phyloP scores from a whole-genome alignment of 371 early-diverging fungal genomes.

The Blastocladiella emersonii region DNA sequence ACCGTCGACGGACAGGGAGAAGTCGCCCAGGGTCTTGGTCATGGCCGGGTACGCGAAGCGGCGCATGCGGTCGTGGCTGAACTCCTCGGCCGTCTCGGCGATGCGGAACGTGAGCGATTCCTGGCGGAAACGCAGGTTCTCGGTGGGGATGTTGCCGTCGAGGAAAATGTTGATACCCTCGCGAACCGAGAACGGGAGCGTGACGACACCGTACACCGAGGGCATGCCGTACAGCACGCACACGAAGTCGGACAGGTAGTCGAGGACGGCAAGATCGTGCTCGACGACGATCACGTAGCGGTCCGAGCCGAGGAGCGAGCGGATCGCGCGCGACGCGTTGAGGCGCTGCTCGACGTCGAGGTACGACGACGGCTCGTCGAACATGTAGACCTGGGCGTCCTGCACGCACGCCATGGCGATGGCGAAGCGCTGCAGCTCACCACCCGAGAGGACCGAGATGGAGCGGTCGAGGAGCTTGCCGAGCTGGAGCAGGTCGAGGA shows the following conservation, averaged over 20 bases:
- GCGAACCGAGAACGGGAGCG: slow-evolving; percentile 94
- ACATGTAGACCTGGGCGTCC: slow-evolving; percentile 90
- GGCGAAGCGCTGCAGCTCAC: slow-evolving; percentile 98
- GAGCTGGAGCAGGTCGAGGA: slow-evolving; percentile 64
- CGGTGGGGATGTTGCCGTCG: slow-evolving; percentile 97
- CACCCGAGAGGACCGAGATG: slow-evolving; percentile 91
- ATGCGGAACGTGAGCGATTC: slow-evolving; percentile 93
- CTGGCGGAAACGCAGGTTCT: slow-evolving; percentile 99
- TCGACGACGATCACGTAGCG: slow-evolving; percentile 97
- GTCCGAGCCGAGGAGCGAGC: slow-evolving; percentile 43
- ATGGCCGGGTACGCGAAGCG: slow-evolving; percentile 78
- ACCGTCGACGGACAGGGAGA: slow-evolving; percentile 64
- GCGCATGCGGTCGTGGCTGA: slow-evolving; percentile 38
- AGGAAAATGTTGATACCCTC: slow-evolving; percentile 99
- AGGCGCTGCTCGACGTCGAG: slow-evolving; percentile 99
- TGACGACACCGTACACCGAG: slow-evolving; percentile 98
- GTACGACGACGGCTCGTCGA: slow-evolving; percentile 99
- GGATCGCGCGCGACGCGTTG: slow-evolving; percentile 91
- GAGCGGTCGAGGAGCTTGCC: slow-evolving; percentile 77
- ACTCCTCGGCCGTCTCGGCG: slow-evolving; percentile 66
- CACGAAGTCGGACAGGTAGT: slow-evolving; percentile 97
- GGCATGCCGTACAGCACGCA: slow-evolving; percentile 98
- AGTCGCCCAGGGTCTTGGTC: slow-evolving; percentile 68
- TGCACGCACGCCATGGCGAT: slow-evolving; percentile 85
- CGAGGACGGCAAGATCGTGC: slow-evolving; percentile 98